Percentiles rank a stretch among this genome's conserved stretches.
These are phyloP conservation scores for Kazachstania bromeliacearum DNA, from an alignment of 805 yeast species.

Conservation along the genomic window DNA sequence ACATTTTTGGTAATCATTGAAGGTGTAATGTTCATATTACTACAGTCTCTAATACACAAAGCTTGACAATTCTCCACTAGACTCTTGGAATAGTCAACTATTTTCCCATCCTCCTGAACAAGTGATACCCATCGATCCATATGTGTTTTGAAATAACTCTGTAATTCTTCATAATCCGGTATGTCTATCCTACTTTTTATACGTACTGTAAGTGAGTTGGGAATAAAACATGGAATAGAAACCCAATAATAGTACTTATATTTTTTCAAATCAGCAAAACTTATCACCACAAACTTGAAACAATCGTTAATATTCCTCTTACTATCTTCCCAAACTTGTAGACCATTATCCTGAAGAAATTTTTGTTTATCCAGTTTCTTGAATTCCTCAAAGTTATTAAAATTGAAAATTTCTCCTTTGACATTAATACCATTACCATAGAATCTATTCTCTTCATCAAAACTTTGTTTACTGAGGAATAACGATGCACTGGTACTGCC, in stretches of 20 bases:
- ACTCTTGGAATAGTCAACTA: constrained; percentile 13
- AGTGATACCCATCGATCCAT: constrained; percentile 25
- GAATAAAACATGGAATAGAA: constrained; percentile 56
- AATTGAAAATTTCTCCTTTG: constrained; percentile 43
- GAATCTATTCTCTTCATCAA: constrained; percentile 11
- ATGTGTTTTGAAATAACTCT: constrained; percentile 15
- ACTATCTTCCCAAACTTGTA: constrained; percentile 20
- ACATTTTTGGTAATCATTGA: constrained; percentile 52
- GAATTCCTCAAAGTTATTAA: constrained; percentile 83
- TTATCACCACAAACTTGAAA: constrained; percentile 39
- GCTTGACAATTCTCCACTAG: constrained; percentile 8
- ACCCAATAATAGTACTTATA: constrained; percentile 88
- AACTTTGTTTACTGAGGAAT: constrained; percentile 27
- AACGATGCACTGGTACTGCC: constrained; percentile 14
- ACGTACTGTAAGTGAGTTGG: constrained; percentile 7
- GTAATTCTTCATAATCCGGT: background rate
- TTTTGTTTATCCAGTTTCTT: constrained; percentile 54
- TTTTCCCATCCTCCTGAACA: constrained; percentile 10
- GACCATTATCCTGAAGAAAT: constrained; percentile 39
- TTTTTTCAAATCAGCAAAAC: constrained; percentile 84
- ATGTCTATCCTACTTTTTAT: constrained; percentile 1
- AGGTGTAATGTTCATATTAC: constrained; percentile 31
- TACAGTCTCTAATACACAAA: constrained; percentile 35
- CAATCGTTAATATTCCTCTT: constrained; percentile 23
- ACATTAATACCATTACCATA: constrained; percentile 9